These are phyloP conservation scores for Emericellopsis atlantica DNA, from an alignment of 2,329 filamentous ascomycete genomes.

Conservation along the genomic window DNA sequence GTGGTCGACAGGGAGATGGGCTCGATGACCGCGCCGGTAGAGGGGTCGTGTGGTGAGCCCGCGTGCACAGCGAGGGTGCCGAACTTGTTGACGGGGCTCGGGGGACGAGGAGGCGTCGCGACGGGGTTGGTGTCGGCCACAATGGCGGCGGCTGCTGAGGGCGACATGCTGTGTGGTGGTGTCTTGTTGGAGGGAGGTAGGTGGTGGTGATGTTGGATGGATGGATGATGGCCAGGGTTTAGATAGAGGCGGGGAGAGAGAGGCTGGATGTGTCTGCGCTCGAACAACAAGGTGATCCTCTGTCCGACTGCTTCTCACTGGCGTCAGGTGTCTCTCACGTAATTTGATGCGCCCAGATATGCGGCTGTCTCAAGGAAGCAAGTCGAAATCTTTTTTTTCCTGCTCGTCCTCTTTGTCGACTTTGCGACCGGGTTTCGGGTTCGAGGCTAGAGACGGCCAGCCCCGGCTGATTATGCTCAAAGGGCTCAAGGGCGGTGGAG, in stretches of 20 bases:
- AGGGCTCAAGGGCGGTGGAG: too few relatives aligned
- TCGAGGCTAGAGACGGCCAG: too few relatives aligned
- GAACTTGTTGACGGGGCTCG: slow-evolving; percentile 65
- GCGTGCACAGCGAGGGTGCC: slow-evolving; percentile 93
- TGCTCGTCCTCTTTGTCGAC: too few relatives aligned
- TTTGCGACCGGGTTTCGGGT: too few relatives aligned
- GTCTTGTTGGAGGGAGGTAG: neutral
- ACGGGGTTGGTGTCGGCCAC: slow-evolving; percentile 42
- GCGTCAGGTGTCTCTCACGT: too few relatives aligned
- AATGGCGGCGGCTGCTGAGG: slow-evolving; percentile 26
- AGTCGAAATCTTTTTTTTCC: too few relatives aligned
- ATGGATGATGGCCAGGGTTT: neutral
- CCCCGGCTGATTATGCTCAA: too few relatives aligned
- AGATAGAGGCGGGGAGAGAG: neutral
- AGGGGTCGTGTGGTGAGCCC: slow-evolving; percentile 78
- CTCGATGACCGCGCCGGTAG: slow-evolving; percentile 91
- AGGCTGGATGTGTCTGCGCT: too few relatives aligned
- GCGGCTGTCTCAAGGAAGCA: too few relatives aligned
- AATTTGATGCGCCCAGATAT: too few relatives aligned
- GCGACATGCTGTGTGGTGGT: slow-evolving; percentile 11
- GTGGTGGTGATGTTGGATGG: neutral
- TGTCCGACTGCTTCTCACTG: too few relatives aligned
- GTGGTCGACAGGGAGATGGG: slow-evolving; percentile 93
- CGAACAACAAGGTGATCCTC: too few relatives aligned
- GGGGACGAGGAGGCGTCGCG: slow-evolving; percentile 60